phyloP scores from a whole-genome alignment of 208 protist genomes.

The Entamoeba invadens region DNA sequence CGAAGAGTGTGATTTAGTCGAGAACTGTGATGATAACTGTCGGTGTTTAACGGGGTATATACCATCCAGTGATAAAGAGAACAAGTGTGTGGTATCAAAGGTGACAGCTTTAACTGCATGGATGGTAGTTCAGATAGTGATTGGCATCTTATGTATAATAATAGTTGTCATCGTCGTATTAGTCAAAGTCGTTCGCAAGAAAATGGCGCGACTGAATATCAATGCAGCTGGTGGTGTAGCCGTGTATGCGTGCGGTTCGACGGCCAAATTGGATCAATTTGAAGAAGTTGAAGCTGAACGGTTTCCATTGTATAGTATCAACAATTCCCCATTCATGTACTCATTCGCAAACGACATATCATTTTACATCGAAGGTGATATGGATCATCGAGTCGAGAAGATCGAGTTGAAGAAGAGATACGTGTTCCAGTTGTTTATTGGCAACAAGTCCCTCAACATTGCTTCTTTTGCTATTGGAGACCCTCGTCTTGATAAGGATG shows the following conservation, averaged over 20 bases:
- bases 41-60: background rate
- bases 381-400: background rate
- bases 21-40: background rate
- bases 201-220: background rate
- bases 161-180: background rate
- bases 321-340: background rate
- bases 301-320: background rate
- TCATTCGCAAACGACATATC: background rate
- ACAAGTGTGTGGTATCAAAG: background rate
- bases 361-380: background rate
- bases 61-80: background rate
- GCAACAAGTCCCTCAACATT: background rate
- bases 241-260: background rate
- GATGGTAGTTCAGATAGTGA: background rate
- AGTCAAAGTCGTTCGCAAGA: background rate
- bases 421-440: background rate
- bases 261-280: background rate
- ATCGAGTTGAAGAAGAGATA: background rate
- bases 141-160: background rate
- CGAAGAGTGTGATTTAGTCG: background rate
- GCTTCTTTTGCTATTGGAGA: background rate
- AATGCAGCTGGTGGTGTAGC: background rate
- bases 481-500: background rate
- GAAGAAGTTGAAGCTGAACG: background rate
- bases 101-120: background rate